A percentile compares a stretch with the other conserved stretches of the same genome.
phyloP scores from a whole-genome alignment of 2,329 filamentous ascomycete genomes.

The Hawksworthiomyces lignivorus region DNA sequence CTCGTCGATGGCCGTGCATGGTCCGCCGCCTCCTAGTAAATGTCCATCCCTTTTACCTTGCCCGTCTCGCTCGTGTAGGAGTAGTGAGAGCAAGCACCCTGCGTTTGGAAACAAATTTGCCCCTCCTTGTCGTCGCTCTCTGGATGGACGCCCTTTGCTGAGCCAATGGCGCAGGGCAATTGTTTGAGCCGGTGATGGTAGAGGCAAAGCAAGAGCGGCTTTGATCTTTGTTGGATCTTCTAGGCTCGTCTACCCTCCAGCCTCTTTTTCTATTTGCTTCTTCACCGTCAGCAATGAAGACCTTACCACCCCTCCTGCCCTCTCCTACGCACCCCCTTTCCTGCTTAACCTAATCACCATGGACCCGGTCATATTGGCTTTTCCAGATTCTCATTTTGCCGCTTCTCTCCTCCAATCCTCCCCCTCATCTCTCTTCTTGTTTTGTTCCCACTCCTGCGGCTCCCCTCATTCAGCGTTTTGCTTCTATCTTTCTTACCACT shows the following conservation, averaged over 20 bases:
- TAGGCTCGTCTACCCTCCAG: too few species aligned
- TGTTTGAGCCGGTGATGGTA: background rate
- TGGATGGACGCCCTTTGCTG: background rate
- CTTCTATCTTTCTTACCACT: background rate
- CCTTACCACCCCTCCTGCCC: too few species aligned
- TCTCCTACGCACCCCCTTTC: too few species aligned
- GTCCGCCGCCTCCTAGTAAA: too few species aligned
- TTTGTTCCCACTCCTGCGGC: too few species aligned
- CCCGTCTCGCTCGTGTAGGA: too few species aligned
- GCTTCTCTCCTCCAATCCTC: background rate
- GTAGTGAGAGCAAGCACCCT: too few species aligned
- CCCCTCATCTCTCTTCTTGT: constrained; percentile 1
- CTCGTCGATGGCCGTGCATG: background rate
- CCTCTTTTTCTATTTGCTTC: too few species aligned
- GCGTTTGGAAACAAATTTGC: too few species aligned
- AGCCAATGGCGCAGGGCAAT: constrained; percentile 9
- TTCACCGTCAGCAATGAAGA: too few species aligned
- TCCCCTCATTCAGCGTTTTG: background rate
- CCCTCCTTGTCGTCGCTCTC: background rate
- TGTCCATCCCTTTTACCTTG: too few species aligned
- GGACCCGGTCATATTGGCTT: background rate
- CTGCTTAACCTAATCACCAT: background rate
- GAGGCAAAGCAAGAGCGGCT: background rate
- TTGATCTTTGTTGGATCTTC: too few species aligned
- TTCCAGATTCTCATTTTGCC: background rate